Conservation (phyloP, 164 flowering plant genomes). For the Tinospora cordifolia region DNA sequence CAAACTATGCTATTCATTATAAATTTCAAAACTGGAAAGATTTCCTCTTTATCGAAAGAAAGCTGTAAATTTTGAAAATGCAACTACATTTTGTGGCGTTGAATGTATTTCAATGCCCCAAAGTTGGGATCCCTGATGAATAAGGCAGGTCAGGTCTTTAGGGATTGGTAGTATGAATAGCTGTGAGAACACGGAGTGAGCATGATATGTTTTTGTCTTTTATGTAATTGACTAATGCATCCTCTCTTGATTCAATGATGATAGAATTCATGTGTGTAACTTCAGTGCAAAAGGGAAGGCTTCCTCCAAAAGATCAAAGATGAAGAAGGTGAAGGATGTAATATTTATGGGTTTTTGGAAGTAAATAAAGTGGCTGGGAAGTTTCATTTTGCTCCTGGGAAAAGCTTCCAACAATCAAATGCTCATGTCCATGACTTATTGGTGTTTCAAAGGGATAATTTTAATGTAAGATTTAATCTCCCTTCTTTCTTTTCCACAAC, state of each 20-base stretch:
- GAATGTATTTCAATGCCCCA: too few species aligned
- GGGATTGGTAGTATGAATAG: too few species aligned
- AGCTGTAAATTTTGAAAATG: too few species aligned
- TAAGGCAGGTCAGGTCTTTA: too few species aligned
- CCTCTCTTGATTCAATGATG: too few species aligned
- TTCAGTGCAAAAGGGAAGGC: constrained; percentile 86
- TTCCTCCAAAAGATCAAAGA: constrained; percentile 72
- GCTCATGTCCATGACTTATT: constrained; percentile 64
- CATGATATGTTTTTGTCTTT: too few species aligned
- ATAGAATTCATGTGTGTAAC: constrained; percentile 5
- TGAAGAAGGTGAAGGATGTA: constrained; percentile 91
- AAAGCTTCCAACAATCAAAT: constrained; percentile 80
- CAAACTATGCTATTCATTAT: too few species aligned
- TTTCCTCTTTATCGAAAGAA: too few species aligned
- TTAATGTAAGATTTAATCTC: constrained; percentile 45
- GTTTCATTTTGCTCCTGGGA: constrained; percentile 89
- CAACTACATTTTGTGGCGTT: too few species aligned
- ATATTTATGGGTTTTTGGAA: constrained; percentile 75
- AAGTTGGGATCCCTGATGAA: not conserved
- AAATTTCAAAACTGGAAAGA: too few species aligned
- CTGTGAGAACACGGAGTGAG: too few species aligned
- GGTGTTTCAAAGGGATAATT: constrained; percentile 64
- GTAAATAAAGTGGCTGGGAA: constrained; percentile 91
- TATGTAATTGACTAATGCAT: too few species aligned
- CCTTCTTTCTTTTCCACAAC: not conserved